phyloP scores from a whole-genome alignment of 2,329 filamentous ascomycete genomes.

The Cytospora paraplurivora region DNA sequence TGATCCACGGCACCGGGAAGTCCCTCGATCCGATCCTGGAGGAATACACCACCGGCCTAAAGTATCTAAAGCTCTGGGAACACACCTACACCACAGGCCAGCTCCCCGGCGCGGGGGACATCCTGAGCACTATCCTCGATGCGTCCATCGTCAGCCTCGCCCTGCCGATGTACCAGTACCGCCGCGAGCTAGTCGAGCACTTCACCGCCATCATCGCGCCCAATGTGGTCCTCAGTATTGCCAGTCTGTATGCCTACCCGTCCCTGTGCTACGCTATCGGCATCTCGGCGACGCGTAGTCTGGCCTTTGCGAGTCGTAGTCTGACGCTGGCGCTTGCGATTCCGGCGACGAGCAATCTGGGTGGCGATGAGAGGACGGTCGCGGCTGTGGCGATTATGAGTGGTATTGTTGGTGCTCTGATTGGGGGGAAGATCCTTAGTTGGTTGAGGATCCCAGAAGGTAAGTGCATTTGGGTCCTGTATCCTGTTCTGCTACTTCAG shows the following conservation, averaged over 20 bases:
- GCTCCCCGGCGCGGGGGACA: slow-evolving; percentile 57
- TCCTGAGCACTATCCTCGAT: slow-evolving; percentile 57
- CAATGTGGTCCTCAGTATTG: slow-evolving; percentile 53
- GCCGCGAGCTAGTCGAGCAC: slow-evolving; percentile 55
- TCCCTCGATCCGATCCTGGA: slow-evolving; percentile 45
- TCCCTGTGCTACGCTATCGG: slow-evolving; percentile 54
- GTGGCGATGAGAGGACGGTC: slow-evolving; percentile 57
- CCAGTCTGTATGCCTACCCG: slow-evolving; percentile 61
- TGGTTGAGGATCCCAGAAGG: slow-evolving; percentile 57
- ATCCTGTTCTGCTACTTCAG: background rate
- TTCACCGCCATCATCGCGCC: slow-evolving; percentile 57
- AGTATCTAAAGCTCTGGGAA: slow-evolving; percentile 56
- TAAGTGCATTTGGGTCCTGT: slow-evolving; percentile 32
- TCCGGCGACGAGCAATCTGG: slow-evolving; percentile 57
- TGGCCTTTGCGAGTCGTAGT: slow-evolving; percentile 59
- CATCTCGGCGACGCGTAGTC: slow-evolving; percentile 53
- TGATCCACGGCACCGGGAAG: slow-evolving; percentile 41
- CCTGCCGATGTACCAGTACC: slow-evolving; percentile 63
- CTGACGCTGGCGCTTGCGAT: slow-evolving; percentile 62
- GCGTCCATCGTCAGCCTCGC: slow-evolving; percentile 61
- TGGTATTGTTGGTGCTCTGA: slow-evolving; percentile 59
- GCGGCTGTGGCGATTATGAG: slow-evolving; percentile 61
- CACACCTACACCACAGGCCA: slow-evolving; percentile 34
- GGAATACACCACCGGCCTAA: slow-evolving; percentile 54
- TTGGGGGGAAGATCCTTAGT: slow-evolving; percentile 53